Evolutionary conservation across 495 filamentous ascomycete genomes (phyloP).

Genomic region (Melanomma pulvis-pyrius): DNA sequence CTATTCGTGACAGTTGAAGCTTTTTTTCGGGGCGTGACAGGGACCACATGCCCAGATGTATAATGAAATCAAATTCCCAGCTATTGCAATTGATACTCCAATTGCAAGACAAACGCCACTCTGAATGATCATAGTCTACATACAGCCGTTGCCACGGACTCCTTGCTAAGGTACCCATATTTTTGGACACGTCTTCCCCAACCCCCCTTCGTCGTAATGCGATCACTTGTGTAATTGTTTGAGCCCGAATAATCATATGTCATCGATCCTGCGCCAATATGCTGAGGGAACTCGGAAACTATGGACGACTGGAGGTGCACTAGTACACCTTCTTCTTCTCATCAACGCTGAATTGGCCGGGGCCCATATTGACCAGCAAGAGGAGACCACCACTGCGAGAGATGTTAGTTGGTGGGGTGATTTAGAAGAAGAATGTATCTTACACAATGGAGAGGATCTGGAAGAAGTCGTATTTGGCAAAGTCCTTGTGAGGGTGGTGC

Average conservation of each 20-base stretch:
- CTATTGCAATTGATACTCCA: conserved; percentile 25
- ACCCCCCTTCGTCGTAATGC: conserved; percentile 2
- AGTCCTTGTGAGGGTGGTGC: conserved; percentile 98
- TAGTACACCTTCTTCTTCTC: conserved; percentile 99
- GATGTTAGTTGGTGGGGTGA: conserved; percentile 21
- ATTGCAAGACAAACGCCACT: conserved; percentile 29
- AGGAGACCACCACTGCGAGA: conserved; percentile 76
- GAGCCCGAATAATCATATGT: conserved; percentile 25
- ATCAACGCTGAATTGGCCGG: conserved; percentile 94
- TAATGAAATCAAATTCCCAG: conserved; percentile 5
- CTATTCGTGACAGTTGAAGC: conserved; percentile 1
- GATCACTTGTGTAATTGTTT: conserved; percentile 4
- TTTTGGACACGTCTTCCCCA: neutral
- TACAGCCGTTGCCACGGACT: conserved; percentile 18
- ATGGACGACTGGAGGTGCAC: conserved; percentile 7
- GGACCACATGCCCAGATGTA: neutral
- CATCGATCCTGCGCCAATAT: conserved; percentile 29
- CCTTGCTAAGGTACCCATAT: conserved; percentile 17
- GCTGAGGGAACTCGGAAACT: conserved; percentile 21
- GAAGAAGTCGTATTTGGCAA: conserved; percentile 99
- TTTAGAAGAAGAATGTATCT: conserved; percentile 39
- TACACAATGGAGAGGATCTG: conserved; percentile 98
- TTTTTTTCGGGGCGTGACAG: neutral
- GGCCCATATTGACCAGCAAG: conserved; percentile 96
- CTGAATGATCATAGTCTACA: conserved; percentile 30